phyloP scores from a whole-genome alignment of 176 grass and related monocot genomes.

The Chrysopogon serrulatus region DNA sequence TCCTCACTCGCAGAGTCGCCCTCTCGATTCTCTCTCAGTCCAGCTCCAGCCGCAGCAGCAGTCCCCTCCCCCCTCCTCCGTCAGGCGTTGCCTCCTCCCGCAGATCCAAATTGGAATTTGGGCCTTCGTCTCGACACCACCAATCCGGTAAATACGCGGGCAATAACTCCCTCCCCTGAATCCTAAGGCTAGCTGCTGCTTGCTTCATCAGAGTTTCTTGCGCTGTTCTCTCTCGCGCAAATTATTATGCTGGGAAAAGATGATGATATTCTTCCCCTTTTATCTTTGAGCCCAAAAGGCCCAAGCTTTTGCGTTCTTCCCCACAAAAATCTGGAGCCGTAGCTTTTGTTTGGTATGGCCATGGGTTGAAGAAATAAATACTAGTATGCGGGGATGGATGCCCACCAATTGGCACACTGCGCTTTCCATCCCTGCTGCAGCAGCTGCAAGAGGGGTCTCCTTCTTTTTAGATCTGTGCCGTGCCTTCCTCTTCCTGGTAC shows the following conservation, averaged over 20 bases:
- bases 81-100: conserved; percentile 20
- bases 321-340: conserved; percentile 10
- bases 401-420: conserved; percentile 26
- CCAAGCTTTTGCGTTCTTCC: conserved; percentile 30
- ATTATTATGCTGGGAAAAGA: conserved; percentile 12
- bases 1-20: neutral
- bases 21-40: conserved; percentile 15
- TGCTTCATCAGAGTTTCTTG: neutral
- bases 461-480: conserved; percentile 34
- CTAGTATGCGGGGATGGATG: neutral
- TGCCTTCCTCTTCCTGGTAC: conserved; percentile 36
- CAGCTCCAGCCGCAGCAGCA: neutral
- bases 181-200: neutral
- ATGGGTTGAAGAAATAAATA: neutral
- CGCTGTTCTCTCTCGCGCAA: neutral
- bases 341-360: conserved; percentile 14
- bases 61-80: neutral
- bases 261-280: neutral
- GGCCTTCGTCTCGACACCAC: conserved; percentile 1
- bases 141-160: conserved; percentile 27
- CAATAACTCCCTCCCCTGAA: neutral
- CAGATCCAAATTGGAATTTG: conserved; percentile 44
- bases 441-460: conserved; percentile 28
- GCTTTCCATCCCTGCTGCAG: conserved; percentile 26
- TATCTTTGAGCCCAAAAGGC: neutral